Evolutionary conservation across 75 land plant species (phyloP).

Genomic region (Ceratopteris richardii): DNA sequence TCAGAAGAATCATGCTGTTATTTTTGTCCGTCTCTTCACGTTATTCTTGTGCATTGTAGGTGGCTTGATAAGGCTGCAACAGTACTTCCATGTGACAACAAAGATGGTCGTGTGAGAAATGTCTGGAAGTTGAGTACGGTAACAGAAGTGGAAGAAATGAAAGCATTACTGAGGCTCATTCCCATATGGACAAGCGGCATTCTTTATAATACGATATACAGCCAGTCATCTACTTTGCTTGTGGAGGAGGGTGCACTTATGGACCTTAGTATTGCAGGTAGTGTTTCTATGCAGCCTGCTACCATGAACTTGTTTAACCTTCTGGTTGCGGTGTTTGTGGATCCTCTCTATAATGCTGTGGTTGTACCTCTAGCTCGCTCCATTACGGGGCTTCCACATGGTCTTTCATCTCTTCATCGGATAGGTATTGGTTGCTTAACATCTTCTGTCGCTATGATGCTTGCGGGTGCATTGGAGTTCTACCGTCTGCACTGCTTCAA

Average conservation of each 20-base stretch:
- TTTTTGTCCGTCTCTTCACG: too few relatives aligned
- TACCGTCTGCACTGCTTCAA: slow-evolving; percentile 13
- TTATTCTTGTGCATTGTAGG: slow-evolving; percentile 21
- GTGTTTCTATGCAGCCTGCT: slow-evolving; percentile 44
- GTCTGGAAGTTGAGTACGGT: slow-evolving; percentile 38
- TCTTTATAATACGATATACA: slow-evolving; percentile 77
- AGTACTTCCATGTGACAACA: slow-evolving; percentile 4
- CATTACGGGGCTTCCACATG: slow-evolving; percentile 72
- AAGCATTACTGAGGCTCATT: slow-evolving; percentile 49
- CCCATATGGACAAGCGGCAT: slow-evolving; percentile 70
- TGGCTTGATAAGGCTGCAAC: slow-evolving; percentile 85
- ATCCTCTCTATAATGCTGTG: slow-evolving; percentile 59
- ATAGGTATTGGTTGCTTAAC: slow-evolving; percentile 64
- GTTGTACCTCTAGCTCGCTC: slow-evolving; percentile 60
- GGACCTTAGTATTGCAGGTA: slow-evolving; percentile 40
- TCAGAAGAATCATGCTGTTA: too few relatives aligned
- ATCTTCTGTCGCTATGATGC: slow-evolving; percentile 53
- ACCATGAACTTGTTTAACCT: slow-evolving; percentile 62
- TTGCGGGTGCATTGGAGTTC: slow-evolving; percentile 68
- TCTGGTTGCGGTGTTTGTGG: slow-evolving; percentile 52
- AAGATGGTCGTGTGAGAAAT: slow-evolving; percentile 5
- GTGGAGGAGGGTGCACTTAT: slow-evolving; percentile 75
- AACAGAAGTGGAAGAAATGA: slow-evolving; percentile 70
- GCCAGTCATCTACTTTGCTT: slow-evolving; percentile 73
- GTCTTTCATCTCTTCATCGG: slow-evolving; percentile 74